A percentile compares a stretch with the other conserved stretches of the same genome.
phyloP scores from a whole-genome alignment of 2,329 filamentous ascomycete species.

The Alternaria triticimaculans region DNA sequence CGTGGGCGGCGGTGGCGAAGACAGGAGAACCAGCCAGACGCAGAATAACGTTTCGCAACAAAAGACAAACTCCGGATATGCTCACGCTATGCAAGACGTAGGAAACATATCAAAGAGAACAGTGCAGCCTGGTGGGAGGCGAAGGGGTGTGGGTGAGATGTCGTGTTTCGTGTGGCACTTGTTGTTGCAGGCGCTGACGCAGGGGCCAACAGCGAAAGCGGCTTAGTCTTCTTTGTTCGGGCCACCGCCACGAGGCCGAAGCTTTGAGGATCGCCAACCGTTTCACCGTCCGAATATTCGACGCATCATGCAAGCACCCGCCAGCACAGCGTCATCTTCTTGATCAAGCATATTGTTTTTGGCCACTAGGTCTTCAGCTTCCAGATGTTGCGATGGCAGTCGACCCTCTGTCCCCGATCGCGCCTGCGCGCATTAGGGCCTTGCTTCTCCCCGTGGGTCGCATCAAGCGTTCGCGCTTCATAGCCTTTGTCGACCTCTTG shows the following conservation, averaged over 20 bases:
- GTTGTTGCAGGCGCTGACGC: conserved; percentile 13
- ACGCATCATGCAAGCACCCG: conserved; percentile 29
- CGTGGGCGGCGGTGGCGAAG: conserved; percentile 43
- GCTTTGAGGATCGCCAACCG: conserved; percentile 24
- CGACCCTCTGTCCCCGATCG: conserved; percentile 83
- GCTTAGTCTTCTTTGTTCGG: conserved; percentile 13
- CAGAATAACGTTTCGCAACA: conserved; percentile 18
- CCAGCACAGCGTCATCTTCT: conserved; percentile 9
- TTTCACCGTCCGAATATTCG: conserved; percentile 29
- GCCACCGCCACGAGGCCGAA: conserved; percentile 32
- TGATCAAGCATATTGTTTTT: conserved; percentile 17
- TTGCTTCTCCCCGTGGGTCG: conserved; percentile 85
- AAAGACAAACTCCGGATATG: conserved; percentile 28
- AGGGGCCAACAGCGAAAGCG: conserved; percentile 11
- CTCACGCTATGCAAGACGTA: conserved; percentile 39
- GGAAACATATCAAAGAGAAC: conserved; percentile 11
- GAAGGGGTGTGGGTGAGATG: conserved; percentile 12
- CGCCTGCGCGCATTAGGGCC: conserved; percentile 87
- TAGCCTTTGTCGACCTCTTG: conserved; percentile 77
- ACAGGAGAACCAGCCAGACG: conserved; percentile 23
- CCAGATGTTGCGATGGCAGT: conserved; percentile 74
- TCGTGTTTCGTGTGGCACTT: conserved; percentile 8
- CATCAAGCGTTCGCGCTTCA: conserved; percentile 82
- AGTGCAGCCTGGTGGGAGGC: conserved; percentile 1
- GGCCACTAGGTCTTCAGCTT: conserved; percentile 27